Evolutionary conservation across 1,284 basidiomycete genomes (phyloP), one percentile per base, ranked within the genome.

Genomic region (Farysia itapuensis): DNA sequence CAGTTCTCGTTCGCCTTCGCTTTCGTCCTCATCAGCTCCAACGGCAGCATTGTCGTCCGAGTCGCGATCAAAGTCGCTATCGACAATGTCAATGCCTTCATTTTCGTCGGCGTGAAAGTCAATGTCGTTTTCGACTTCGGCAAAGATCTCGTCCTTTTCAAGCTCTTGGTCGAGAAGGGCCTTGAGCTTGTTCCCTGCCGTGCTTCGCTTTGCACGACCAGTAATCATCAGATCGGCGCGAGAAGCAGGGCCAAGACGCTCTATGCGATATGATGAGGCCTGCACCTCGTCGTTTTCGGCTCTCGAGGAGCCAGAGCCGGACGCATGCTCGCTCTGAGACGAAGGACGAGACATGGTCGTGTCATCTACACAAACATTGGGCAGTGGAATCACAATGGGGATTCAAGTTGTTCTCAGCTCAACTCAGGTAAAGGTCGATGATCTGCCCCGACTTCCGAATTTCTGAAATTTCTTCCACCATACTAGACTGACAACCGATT

Each of bases 61-160:
- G 18, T 58, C 51, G 12, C 54, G 53, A 37, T 65, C 72, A 39
- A 75, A 75, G 43, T 75, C 72, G 11, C 60, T 66, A 43, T 75
- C 72, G 8, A 75, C 61, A 29, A 72, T 74, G 34, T 75, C 72
- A 4, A 75, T 57, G 16, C 61, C 56, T 14, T 65, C 50, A 35
- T 66, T 61, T 11, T 64, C 64, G 20, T 57, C 41, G 2, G 45
- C 65, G 37, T 70, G 39, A 26, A 72, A 75, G 20, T 73, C 70
- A 21, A 61, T 34, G 29, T 75, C 72, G 34, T 67, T 54, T 16
- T 70, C 72, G 5, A 65, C 67, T 29, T 74, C 70, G 41, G 59
- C 46, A 36, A 75, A 75, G 19, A 73, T 22, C 19, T 72, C 67
- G 29, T 75, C 72, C 31, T 48, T 56, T 40, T 73, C 72, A 6